Evolutionary conservation across 805 yeast species (phyloP), one percentile per base, ranked within the genome.

Genomic region (Candida argentea): DNA sequence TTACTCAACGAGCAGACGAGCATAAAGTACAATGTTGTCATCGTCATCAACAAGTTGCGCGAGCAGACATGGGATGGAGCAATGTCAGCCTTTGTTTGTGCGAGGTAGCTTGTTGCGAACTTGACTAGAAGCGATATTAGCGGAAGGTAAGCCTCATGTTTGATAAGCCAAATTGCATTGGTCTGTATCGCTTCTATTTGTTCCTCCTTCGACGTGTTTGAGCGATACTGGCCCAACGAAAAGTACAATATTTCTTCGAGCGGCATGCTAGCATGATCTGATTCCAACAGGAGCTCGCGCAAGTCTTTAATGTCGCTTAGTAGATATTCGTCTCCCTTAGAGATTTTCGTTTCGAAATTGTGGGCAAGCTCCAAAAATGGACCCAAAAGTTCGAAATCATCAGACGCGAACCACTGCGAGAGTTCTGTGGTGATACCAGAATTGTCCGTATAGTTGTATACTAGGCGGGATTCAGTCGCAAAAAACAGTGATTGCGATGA

Each of bases 331-430:
- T 27, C 30, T 14, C 23, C 20, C 12, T 30, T 24, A 6, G 20
- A 16, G 17, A 22, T 11, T 16, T 25, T 18, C 14, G 24, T 25
- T 10, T 33, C 19, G 25, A 33, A 39, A 10, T 18, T 18, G 20
- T 18, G 20, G 10, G 16, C 25, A 5, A 44, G 21, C 9, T 27
- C 29, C 8, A 21, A 25, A 27, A 48, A 37, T 3, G 46, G 45
- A 2, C 51, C 50, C 7, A 50, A 19, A 3, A 36, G 32, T 8
- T 32, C 30, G 22, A 49, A 50, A 38, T 61, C 67, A 25, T 46
- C 38, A 22, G 36, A 39, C 3, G 50, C 43, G 30, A 61, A 61
- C 68, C 68, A 61, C 27, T 59, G 62, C 16, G 44, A 43, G 14
- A 61, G 33, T 29, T 58, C 66, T 13, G 35, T 37, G 9, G 36